Conservation (phyloP, 176 grass and related monocot genomes). For the Poa pratensis region DNA sequence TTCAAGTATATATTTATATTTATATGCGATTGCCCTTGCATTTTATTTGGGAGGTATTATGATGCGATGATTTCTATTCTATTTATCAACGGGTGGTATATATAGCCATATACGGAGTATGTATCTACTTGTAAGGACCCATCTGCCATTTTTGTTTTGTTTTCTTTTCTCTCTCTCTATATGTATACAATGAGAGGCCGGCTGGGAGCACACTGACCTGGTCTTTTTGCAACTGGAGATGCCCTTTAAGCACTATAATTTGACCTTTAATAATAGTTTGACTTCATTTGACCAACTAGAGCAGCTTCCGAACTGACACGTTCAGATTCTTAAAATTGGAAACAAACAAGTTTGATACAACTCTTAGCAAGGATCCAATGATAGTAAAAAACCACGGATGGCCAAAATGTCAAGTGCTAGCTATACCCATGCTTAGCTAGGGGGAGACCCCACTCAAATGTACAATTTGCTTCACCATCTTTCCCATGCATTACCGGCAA, state of each 20-base stretch:
- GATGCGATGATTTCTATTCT: not conserved
- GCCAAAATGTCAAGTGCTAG: constrained; percentile 18
- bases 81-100: not conserved
- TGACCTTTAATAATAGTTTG: not conserved
- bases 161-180: no score
- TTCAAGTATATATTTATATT: no score
- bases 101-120: not conserved
- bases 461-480: not conserved
- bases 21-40: not conserved
- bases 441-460: not conserved
- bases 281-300: constrained; percentile 10
- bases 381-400: not conserved
- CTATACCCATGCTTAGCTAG: not conserved
- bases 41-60: not conserved
- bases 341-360: not conserved
- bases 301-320: not conserved
- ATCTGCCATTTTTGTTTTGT: no score
- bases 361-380: no score
- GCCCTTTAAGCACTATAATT: not conserved
- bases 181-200: no score
- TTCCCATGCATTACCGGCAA: not conserved
- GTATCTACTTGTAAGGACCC: not conserved
- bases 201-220: no score
- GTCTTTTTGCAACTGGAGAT: no score
- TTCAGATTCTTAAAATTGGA: not conserved